Percentiles rank a stretch among this genome's conserved stretches.
phyloP scores from a whole-genome alignment of 176 grass and related monocot species.

The Pharus latifolius region DNA sequence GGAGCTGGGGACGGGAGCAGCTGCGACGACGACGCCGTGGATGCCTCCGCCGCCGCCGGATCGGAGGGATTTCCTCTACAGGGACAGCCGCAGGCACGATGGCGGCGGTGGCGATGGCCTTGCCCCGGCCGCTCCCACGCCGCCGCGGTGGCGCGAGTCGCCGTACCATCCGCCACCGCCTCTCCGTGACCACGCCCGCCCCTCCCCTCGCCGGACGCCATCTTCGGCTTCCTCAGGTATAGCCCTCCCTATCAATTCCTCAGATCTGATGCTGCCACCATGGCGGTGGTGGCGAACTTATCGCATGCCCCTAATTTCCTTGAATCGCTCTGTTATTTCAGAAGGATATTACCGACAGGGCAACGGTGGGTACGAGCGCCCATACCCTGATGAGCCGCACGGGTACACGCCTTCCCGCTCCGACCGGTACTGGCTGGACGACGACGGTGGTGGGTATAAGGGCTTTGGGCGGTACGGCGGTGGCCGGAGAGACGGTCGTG shows the following conservation, averaged over 20 bases:
- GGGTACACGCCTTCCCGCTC: slow-evolving; percentile 55
- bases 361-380: slow-evolving; percentile 32
- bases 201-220: slow-evolving; percentile 35
- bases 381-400: slow-evolving; percentile 34
- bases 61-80: slow-evolving; percentile 61
- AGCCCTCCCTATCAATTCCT: neutral
- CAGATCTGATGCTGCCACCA: slow-evolving; percentile 36
- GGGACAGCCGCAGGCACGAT: slow-evolving; percentile 52
- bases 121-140: slow-evolving; percentile 10
- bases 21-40: slow-evolving; percentile 32
- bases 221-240: slow-evolving; percentile 38
- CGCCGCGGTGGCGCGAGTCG: slow-evolving; percentile 52
- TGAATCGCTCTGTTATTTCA: slow-evolving; percentile 29
- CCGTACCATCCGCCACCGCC: slow-evolving; percentile 39
- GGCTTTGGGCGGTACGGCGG: slow-evolving; percentile 45
- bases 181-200: slow-evolving; percentile 30
- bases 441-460: slow-evolving; percentile 32
- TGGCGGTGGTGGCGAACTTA: neutral
- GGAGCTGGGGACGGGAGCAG: slow-evolving; percentile 4
- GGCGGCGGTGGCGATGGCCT: slow-evolving; percentile 30
- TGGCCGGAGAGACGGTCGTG: slow-evolving; percentile 40
- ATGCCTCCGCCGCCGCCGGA: slow-evolving; percentile 74
- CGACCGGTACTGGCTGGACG: slow-evolving; percentile 56
- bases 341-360: slow-evolving; percentile 52
- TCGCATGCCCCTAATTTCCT: slow-evolving; percentile 4